phyloP scores from a whole-genome alignment of 129 eudicot species.

The Apium graveolens region DNA sequence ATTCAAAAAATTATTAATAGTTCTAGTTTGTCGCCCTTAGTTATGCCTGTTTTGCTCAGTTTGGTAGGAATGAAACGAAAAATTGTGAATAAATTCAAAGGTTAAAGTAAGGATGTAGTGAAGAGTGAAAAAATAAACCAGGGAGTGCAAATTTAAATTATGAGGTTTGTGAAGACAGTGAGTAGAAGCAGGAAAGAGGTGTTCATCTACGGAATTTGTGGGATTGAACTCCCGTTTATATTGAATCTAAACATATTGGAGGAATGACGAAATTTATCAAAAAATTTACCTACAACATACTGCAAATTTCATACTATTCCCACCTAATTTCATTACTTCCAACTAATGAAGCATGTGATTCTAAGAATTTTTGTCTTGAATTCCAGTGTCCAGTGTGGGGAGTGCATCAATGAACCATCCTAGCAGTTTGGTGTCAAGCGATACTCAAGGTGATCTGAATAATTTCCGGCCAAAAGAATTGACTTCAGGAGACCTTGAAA shows the following conservation, averaged over 20 bases:
- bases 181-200: not conserved
- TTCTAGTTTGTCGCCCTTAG: not conserved
- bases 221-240: not conserved
- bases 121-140: not conserved
- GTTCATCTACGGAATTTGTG: not conserved
- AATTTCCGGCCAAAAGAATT: constrained; percentile 19
- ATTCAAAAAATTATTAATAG: not conserved
- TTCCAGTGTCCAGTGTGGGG: constrained; percentile 46
- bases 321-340: not conserved
- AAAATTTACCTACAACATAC: not conserved
- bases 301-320: not conserved
- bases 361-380: constrained; percentile 18
- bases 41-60: not conserved
- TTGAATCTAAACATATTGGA: not conserved
- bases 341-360: not conserved
- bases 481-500: constrained; percentile 20
- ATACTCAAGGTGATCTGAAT: constrained; percentile 32
- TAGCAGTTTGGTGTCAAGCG: constrained; percentile 16
- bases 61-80: not conserved
- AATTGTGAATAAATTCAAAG: not conserved
- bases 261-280: not conserved
- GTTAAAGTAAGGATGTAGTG: not conserved
- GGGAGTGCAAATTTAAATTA: not conserved
- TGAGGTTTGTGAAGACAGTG: not conserved
- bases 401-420: constrained; percentile 22